These are phyloP conservation scores for Hypoxylon crocopeplum DNA, from an alignment of 495 filamentous ascomycete genomes.

Conservation along the genomic window DNA sequence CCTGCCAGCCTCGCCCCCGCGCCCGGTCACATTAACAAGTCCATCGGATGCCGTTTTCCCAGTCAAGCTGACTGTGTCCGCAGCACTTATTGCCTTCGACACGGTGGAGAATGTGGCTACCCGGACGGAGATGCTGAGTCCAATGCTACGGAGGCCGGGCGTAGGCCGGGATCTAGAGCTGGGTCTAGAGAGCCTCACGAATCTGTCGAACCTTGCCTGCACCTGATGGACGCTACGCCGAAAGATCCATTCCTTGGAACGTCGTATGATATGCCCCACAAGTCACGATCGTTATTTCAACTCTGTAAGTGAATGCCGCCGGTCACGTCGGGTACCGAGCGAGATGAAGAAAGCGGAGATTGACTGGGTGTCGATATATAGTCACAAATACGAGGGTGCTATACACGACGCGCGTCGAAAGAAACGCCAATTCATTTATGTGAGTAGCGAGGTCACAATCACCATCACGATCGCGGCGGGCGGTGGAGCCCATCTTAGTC, in stretches of 20 bases:
- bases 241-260: conserved; percentile 41
- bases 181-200: conserved; percentile 36
- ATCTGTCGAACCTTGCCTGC: conserved; percentile 27
- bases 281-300: conserved; percentile 41
- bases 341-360: conserved; percentile 3
- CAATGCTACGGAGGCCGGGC: conserved; percentile 19
- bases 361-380: conserved; percentile 15
- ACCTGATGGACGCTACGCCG: conserved; percentile 24
- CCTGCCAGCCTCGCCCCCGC: conserved; percentile 7
- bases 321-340: conserved; percentile 6
- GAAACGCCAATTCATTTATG: conserved; percentile 40
- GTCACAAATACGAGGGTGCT: conserved; percentile 40
- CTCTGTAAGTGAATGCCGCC: conserved; percentile 36
- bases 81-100: conserved; percentile 44
- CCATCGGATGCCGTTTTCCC: conserved; percentile 6
- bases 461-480: too few species aligned
- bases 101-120: conserved; percentile 43
- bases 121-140: conserved; percentile 35
- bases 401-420: conserved; percentile 38
- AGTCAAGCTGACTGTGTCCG: conserved; percentile 21
- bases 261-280: conserved; percentile 40
- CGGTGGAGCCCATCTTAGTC: conserved; percentile 13
- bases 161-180: conserved; percentile 17
- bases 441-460: conserved; percentile 23
- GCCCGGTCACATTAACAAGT: neutral